phyloP scores from a whole-genome alignment of 2,329 filamentous ascomycete species.

The Aspergillus sp. region DNA sequence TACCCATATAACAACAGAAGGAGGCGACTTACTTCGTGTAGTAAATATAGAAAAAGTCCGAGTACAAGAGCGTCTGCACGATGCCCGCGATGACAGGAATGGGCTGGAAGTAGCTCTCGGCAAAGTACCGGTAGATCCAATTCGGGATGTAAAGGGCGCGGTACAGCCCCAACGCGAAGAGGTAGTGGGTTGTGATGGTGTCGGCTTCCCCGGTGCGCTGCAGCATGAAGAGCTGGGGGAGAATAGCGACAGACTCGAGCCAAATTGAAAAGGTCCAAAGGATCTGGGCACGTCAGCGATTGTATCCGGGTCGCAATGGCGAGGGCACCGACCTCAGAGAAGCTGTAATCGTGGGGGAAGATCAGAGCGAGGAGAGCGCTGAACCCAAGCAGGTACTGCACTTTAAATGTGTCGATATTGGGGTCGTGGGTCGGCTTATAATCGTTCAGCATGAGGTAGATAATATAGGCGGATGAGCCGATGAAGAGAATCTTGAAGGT shows the following conservation, averaged over 20 bases:
- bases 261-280: constrained; percentile 98
- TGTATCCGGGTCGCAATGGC: neutral
- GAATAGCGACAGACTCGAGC: constrained; percentile 93
- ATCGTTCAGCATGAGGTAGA: constrained; percentile 96
- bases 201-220: constrained; percentile 97
- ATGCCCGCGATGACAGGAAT: constrained; percentile 88
- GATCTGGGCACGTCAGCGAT: constrained; percentile 55
- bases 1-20: neutral
- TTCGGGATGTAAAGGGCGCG: constrained; percentile 96
- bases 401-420: constrained; percentile 94
- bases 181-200: constrained; percentile 98
- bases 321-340: constrained; percentile 57
- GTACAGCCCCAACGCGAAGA: constrained; percentile 90
- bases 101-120: constrained; percentile 77
- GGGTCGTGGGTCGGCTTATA: constrained; percentile 98
- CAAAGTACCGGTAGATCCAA: constrained; percentile 90
- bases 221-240: constrained; percentile 97
- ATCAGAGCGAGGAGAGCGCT: constrained; percentile 76
- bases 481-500: constrained; percentile 97
- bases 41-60: constrained; percentile 99
- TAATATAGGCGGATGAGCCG: constrained; percentile 81
- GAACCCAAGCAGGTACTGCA: constrained; percentile 86
- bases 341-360: constrained; percentile 80
- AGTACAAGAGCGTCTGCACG: constrained; percentile 92
- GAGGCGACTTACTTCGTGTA: constrained; percentile 73